Base-by-base conservation (phyloP, 2,329 filamentous ascomycete species). In the Pseudohalonectria lignicola region DNA sequence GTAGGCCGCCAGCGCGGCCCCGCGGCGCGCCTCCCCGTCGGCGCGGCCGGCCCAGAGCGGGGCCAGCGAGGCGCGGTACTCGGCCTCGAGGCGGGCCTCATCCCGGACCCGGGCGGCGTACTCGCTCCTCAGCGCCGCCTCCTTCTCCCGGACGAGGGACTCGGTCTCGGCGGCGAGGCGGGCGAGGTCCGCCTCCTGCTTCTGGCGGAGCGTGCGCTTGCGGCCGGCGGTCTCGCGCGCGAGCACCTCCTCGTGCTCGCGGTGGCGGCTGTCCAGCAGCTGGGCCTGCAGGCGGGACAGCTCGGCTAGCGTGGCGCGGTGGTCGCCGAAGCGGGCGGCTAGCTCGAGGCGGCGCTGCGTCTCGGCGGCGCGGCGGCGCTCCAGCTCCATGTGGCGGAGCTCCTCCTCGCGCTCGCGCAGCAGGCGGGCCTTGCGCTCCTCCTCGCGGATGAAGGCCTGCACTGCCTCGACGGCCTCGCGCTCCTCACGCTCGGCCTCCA, bases 321-420 rank as follows among this genome's bases (percentile, higher is more conserved):
- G 15, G 30, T n/a, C 30, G n/a, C 18, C 30, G 30, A 32, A n/a
- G 30, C 30, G 36, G 17, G 39, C 37, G 23, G 23, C 12, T 12
- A 26, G 23, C 31, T 33, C 31, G 6, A 5, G 29, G 10, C 18
- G 39, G 39, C 43, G 43, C 30, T 35, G 34, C 36, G 13, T 33
- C 10, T 28, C 31, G 11, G 39, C 21, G 15, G 36, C 41, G 29
- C 12, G 10, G 11, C 34, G 43, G 32, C 68, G 56, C 12, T 57
- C 49, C 16, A 54, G 58, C 47, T 72, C 68, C 11, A 53, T 50
- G 8, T 53, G 51, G 3, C 56, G 53, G 9, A 62, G 53, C 39
- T 64, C 60, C 35, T 67, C 66, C 32, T 60, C 69, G 4, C 76
- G 64, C 30, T 62, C 54, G 3, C 61, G 52, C 2, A 74, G 47